A percentile compares a stretch with the other conserved stretches of the same genome.
phyloP scores from a whole-genome alignment of 176 grass and related monocot species.

The Secale cereale region DNA sequence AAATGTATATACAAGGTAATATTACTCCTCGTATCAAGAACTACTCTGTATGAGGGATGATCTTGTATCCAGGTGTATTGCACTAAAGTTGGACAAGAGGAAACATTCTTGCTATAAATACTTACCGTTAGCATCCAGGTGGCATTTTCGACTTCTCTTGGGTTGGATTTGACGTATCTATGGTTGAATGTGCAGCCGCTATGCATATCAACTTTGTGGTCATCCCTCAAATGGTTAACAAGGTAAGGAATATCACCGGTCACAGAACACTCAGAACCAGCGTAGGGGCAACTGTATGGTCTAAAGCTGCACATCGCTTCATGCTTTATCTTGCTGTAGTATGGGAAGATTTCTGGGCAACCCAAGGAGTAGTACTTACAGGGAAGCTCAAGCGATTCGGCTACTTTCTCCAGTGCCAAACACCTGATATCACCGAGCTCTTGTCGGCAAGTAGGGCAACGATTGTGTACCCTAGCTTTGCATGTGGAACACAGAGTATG shows the following conservation, averaged over 20 bases:
- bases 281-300: constrained; percentile 82
- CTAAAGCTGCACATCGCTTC: constrained; percentile 67
- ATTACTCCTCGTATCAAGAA: background rate
- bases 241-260: constrained; percentile 72
- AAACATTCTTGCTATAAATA: background rate
- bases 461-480: constrained; percentile 81
- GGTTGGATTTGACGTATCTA: constrained; percentile 84
- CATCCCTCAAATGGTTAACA: constrained; percentile 75
- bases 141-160: constrained; percentile 73
- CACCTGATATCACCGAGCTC: constrained; percentile 94
- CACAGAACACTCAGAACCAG: constrained; percentile 69
- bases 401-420: constrained; percentile 95
- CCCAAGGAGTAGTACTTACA: constrained; percentile 77
- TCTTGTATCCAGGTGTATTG: background rate
- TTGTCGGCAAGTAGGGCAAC: constrained; percentile 90
- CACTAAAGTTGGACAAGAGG: background rate
- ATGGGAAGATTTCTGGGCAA: constrained; percentile 79
- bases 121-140: constrained; percentile 93
- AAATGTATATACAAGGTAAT: background rate
- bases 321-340: constrained; percentile 93
- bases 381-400: constrained; percentile 81
- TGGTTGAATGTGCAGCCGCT: constrained; percentile 94
- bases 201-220: constrained; percentile 92
- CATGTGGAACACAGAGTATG: constrained; percentile 87
- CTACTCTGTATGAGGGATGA: background rate